A percentile compares a stretch with the other conserved stretches of the same genome.
Evolutionary conservation across 495 filamentous ascomycete species (phyloP).

Genomic region (Tetracladium marchalianum): DNA sequence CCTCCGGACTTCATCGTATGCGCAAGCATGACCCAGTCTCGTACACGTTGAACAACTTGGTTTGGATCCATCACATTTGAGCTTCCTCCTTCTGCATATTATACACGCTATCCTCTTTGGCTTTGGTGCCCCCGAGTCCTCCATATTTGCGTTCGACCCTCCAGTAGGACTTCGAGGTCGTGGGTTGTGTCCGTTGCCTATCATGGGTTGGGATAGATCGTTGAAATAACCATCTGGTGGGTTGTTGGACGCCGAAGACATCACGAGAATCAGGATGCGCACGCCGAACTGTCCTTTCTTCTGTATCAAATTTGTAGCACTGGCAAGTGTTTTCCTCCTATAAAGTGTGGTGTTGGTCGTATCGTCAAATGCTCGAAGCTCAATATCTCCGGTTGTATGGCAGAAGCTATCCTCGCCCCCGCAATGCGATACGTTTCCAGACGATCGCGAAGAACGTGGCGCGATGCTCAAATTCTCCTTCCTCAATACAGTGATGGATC

Average conservation of each 20-base stretch:
- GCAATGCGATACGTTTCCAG: too few species aligned
- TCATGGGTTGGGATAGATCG: slow-evolving; percentile 38
- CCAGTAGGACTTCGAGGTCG: slow-evolving; percentile 20
- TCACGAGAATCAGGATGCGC: slow-evolving; percentile 10
- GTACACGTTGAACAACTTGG: slow-evolving; percentile 92
- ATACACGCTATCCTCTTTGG: slow-evolving; percentile 95
- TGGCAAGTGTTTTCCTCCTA: too few species aligned
- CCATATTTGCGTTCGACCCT: slow-evolving; percentile 30
- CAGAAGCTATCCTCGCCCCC: too few species aligned
- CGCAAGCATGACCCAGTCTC: slow-evolving; percentile 79
- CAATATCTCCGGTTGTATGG: too few species aligned
- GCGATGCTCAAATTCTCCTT: too few species aligned
- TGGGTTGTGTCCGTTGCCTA: slow-evolving; percentile 21
- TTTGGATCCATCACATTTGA: slow-evolving; percentile 67
- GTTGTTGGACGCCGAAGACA: slow-evolving; percentile 33
- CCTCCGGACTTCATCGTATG: slow-evolving; percentile 91
- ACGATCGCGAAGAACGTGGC: too few species aligned
- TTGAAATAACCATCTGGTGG: slow-evolving; percentile 42
- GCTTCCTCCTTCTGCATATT: slow-evolving; percentile 86
- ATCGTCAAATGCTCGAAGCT: too few species aligned
- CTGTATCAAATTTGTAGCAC: too few species aligned
- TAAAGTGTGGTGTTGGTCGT: too few species aligned
- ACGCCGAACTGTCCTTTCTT: neutral
- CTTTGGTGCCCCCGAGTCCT: slow-evolving; percentile 59
- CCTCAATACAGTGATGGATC: too few species aligned